These are phyloP conservation scores for Boletus sensibilis DNA, from an alignment of 768 basidiomycete genomes.

Conservation along the genomic window DNA sequence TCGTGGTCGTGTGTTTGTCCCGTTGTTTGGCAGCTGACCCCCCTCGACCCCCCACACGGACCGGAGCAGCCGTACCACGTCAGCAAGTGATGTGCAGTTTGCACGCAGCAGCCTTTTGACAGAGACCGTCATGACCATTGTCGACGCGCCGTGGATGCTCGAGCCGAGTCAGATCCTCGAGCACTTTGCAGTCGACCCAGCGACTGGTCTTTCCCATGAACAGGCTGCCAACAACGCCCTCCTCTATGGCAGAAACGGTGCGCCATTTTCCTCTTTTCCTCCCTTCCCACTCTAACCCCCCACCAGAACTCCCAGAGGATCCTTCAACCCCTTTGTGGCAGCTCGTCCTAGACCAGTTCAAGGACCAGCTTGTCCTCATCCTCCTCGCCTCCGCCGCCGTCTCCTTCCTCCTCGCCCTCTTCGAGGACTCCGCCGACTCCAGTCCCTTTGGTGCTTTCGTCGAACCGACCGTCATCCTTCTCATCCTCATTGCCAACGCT, in stretches of 20 bases:
- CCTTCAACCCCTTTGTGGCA: constrained; percentile 90
- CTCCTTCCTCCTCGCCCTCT: constrained; percentile 87
- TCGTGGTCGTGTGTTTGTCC: constrained; percentile 18
- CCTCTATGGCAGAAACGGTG: constrained; percentile 86
- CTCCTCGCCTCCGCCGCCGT: constrained; percentile 90
- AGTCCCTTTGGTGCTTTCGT: constrained; percentile 84
- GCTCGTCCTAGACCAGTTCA: constrained; percentile 97
- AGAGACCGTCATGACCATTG: constrained; percentile 29
- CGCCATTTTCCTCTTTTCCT: constrained; percentile 12
- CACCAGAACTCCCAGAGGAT: constrained; percentile 86
- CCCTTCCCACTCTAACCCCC: background rate
- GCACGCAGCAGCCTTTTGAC: too few relatives aligned
- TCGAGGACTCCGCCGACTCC: constrained; percentile 74
- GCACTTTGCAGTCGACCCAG: constrained; percentile 66
- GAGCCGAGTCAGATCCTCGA: constrained; percentile 66
- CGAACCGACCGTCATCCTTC: constrained; percentile 90
- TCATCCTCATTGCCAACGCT: constrained; percentile 97
- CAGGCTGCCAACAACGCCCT: constrained; percentile 73
- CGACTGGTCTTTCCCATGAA: constrained; percentile 59
- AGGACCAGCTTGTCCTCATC: constrained; percentile 97
- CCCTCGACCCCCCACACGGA: constrained; percentile 15
- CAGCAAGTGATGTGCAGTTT: too few relatives aligned
- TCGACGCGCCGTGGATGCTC: constrained; percentile 81
- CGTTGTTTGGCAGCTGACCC: constrained; percentile 23
- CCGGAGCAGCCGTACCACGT: constrained; percentile 9